Evolutionary conservation across 1,284 basidiomycete genomes (phyloP).

Genomic region (Ceraceosorus guamensis): DNA sequence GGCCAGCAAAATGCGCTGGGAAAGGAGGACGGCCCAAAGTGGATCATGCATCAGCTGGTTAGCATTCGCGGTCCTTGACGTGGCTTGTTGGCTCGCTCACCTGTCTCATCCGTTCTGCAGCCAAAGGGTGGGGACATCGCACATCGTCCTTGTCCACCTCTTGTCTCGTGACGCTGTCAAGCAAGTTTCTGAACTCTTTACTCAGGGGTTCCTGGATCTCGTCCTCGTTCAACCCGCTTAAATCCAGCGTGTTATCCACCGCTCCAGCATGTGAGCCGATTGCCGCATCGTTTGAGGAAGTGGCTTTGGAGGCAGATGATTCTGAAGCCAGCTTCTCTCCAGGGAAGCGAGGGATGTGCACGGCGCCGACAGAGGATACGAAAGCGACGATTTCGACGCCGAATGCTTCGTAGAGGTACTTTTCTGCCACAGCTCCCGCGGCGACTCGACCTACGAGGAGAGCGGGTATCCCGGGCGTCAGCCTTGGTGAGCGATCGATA

Average conservation of each 20-base stretch:
- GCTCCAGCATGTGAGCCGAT: slow-evolving; percentile 5
- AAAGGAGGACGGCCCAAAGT: slow-evolving; percentile 9
- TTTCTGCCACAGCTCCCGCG: slow-evolving; percentile 95
- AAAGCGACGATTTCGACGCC: slow-evolving; percentile 95
- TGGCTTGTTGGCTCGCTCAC: slow-evolving; percentile 50
- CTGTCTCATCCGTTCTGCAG: slow-evolving; percentile 81
- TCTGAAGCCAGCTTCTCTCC: slow-evolving; percentile 27
- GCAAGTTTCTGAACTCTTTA: slow-evolving; percentile 72
- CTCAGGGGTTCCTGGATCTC: slow-evolving; percentile 70
- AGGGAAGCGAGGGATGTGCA: slow-evolving; percentile 59
- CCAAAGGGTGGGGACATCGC: slow-evolving; percentile 82
- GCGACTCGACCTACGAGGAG: slow-evolving; percentile 68
- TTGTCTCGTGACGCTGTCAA: slow-evolving; percentile 73
- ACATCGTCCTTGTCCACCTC: slow-evolving; percentile 81
- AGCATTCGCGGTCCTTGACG: not conserved
- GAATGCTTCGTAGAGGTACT: slow-evolving; percentile 78
- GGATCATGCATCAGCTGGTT: not conserved
- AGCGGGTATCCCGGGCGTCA: too few relatives aligned
- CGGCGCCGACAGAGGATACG: slow-evolving; percentile 89
- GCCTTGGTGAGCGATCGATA: not conserved
- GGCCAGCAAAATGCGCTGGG: slow-evolving; percentile 83
- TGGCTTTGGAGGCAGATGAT: slow-evolving; percentile 8
- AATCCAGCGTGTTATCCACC: slow-evolving; percentile 39
- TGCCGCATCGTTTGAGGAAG: slow-evolving; percentile 2
- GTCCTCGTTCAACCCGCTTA: slow-evolving; percentile 59